Evolutionary conservation across 2,329 filamentous ascomycete genomes (phyloP), one percentile per base, ranked within the genome.

Genomic region (Lasiodiplodia citricola): DNA sequence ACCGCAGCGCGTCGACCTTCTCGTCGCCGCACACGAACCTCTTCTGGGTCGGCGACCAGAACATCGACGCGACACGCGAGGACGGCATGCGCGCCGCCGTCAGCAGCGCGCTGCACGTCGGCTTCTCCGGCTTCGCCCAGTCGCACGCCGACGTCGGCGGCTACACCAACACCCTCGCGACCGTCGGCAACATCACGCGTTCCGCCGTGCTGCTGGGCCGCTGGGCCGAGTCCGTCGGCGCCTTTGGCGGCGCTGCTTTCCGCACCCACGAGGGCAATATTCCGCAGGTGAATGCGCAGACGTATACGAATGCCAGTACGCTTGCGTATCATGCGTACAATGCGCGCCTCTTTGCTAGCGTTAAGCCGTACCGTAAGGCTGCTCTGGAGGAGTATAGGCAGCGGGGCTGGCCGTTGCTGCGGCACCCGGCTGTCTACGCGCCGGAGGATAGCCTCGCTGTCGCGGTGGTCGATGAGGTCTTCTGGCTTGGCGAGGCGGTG

Each of bases 231-330:
- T 21, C 44, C 2, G 71, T 80, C 14, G 73, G 75, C 2, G 78
- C 78, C 1, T 76, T 80, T 23, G 74, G 72, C 47, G 78, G 76
- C 56, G 71, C 73, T 0, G 77, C 77, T 11, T 79, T 80, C 71
- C 74, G 78, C n/a, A 76, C 75, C 3, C 78, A 80, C 70, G 78
- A 80, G 70, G 78, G 78, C 13, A 80, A 80, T 71, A 76, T 80
- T 2, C 78, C 78, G 1, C 64, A 73, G 16, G 74, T 80, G 35
- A 80, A 80, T 58, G 73, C 78, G 0, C 78, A 80, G 58, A 78
- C 79, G 73, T 80, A 80, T 70, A 75, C 73, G 67, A 80, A 80
- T 66, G 69, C 70, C 2, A 74, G 76, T 0, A 68, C 78, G 0
- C 79, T 79, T 66, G 71, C 72, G 2, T 80, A 78, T 69, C 76